Percentiles rank a stretch among this genome's conserved stretches.
Conservation (phyloP, 176 grass and related monocot genomes). For the maize (Zea mays) region DNA sequence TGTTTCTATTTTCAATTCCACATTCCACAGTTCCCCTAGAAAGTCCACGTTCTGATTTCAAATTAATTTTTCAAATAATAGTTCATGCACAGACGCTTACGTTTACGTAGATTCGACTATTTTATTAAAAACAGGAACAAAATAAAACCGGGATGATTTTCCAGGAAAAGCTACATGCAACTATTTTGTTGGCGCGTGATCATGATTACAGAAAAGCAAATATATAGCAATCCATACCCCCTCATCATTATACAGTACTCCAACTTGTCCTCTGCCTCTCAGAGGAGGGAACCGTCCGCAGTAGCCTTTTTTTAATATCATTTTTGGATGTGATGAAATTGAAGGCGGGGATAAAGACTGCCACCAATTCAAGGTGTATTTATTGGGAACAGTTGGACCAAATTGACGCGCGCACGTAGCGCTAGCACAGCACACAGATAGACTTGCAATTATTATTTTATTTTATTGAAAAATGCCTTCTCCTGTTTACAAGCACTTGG, state of each 20-base stretch:
- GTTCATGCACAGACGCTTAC: background rate
- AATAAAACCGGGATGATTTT: background rate
- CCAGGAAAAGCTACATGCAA: conserved; percentile 32
- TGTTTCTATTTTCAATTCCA: background rate
- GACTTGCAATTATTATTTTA: background rate
- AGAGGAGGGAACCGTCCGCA: background rate
- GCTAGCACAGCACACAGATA: background rate
- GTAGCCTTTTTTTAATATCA: background rate
- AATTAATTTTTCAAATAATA: background rate
- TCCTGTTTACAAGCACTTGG: background rate
- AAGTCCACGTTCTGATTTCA: background rate
- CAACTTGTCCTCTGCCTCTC: background rate
- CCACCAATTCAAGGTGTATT: conserved; percentile 46
- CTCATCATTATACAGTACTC: background rate
- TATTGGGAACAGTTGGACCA: conserved; percentile 40
- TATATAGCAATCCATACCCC: conserved; percentile 26
- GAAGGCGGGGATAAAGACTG: background rate
- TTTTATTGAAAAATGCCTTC: background rate
- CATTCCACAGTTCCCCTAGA: background rate
- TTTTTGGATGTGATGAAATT: background rate
- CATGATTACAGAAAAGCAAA: conserved; percentile 17
- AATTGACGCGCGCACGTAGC: conserved; percentile 16
- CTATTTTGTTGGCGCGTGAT: conserved; percentile 20
- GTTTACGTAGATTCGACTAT: background rate
- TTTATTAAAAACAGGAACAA: background rate